Conservation (phyloP, 169 alveolate genomes). For the Cryptosporidium baileyi region DNA sequence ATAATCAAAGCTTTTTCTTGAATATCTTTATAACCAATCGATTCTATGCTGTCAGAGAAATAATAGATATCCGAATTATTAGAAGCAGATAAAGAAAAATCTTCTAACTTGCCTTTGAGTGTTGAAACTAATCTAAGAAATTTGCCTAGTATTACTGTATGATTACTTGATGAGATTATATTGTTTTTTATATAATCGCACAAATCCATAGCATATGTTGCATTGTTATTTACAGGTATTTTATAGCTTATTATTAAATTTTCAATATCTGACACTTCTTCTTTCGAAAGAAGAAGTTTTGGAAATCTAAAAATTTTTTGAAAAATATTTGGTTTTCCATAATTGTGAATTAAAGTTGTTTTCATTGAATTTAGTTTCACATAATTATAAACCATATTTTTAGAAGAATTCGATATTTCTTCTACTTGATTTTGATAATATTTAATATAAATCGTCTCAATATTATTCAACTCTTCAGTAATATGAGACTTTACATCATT, state of each 20-base stretch:
- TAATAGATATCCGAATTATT: not conserved
- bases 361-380: constrained; percentile 35
- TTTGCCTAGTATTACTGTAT: constrained; percentile 9
- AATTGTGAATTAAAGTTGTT: constrained; percentile 26
- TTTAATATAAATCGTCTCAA: constrained; percentile 22
- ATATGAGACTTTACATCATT: not conserved
- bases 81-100: not conserved
- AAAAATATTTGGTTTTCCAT: constrained; percentile 51
- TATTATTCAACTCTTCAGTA: constrained; percentile 28
- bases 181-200: constrained; percentile 38
- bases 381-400: not conserved
- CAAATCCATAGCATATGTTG: constrained; percentile 25
- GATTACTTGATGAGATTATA: not conserved
- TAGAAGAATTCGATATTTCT: not conserved
- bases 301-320: constrained; percentile 62
- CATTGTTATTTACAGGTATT: constrained; percentile 9
- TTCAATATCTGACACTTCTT: constrained; percentile 16
- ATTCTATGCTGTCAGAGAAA: not conserved
- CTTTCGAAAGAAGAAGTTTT: not conserved
- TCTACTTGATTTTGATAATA: constrained; percentile 24
- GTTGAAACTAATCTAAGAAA: constrained; percentile 27
- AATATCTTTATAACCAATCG: not conserved
- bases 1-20: constrained; percentile 8
- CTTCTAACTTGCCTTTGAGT: constrained; percentile 15
- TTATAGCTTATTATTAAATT: not conserved